A percentile compares a stretch with the other conserved stretches of the same genome.
phyloP scores from a whole-genome alignment of 495 filamentous ascomycete genomes.

The Penicillium angulare region DNA sequence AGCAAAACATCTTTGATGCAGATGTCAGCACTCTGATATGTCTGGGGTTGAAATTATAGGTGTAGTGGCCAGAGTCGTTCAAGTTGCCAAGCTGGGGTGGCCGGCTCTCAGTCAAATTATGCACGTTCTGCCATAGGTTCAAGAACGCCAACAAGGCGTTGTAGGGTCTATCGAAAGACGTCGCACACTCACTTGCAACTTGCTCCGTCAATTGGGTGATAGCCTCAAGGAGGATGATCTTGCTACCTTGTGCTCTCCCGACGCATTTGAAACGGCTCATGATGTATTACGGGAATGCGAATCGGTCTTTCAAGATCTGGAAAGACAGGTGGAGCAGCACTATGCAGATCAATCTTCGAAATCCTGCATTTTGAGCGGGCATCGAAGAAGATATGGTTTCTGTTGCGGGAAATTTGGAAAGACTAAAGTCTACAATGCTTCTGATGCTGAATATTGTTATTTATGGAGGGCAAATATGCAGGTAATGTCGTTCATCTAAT shows the following conservation, averaged over 20 bases:
- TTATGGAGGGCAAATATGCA: too few relatives aligned
- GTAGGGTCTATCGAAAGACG: not conserved
- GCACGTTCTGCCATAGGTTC: slow-evolving; percentile 29
- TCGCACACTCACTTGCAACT: not conserved
- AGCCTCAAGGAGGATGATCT: not conserved
- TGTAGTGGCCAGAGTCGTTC: slow-evolving; percentile 26
- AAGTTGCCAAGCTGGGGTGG: slow-evolving; percentile 31
- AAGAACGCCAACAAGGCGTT: slow-evolving; percentile 24
- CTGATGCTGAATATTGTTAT: slow-evolving; percentile 3
- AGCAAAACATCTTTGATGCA: not conserved
- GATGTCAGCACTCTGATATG: not conserved
- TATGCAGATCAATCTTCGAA: not conserved
- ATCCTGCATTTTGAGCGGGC: not conserved
- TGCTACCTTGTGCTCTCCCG: slow-evolving; percentile 9
- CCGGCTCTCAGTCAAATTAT: slow-evolving; percentile 30
- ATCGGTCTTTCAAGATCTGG: slow-evolving; percentile 14
- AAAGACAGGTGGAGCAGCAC: not conserved
- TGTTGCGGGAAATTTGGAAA: not conserved
- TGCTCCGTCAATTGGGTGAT: not conserved
- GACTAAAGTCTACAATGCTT: slow-evolving; percentile 1
- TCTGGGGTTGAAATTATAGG: slow-evolving; percentile 6
- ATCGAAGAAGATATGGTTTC: not conserved
- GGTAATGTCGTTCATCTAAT: too few relatives aligned
- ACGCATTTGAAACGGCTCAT: not conserved
- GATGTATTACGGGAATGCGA: slow-evolving; percentile 4